Evolutionary conservation across 306 rosid genomes (phyloP).

Genomic region (Ammopiptanthus mongolicus): DNA sequence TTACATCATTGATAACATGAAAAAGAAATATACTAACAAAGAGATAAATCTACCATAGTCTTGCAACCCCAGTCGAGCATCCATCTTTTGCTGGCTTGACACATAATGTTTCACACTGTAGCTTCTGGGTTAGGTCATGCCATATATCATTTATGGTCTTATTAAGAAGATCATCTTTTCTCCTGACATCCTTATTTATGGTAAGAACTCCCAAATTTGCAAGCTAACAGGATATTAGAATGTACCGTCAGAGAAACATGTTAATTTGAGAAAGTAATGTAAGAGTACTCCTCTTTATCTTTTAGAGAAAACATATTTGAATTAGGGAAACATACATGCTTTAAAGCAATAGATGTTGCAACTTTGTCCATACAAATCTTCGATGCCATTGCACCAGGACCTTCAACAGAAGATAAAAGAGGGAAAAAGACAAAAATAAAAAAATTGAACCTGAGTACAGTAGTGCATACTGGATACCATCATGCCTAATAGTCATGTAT

Average conservation of each 20-base stretch:
- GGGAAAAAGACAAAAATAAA: neutral
- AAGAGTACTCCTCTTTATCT: conserved; percentile 7
- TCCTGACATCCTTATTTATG: conserved; percentile 61
- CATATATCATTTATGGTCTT: conserved; percentile 51
- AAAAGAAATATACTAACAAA: conserved; percentile 18
- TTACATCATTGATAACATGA: neutral
- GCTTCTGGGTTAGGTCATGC: conserved; percentile 66
- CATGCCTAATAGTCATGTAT: neutral
- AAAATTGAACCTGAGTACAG: neutral
- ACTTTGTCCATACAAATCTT: conserved; percentile 92
- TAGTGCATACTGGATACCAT: conserved; percentile 7
- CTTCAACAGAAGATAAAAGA: conserved; percentile 37
- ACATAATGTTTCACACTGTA: conserved; percentile 75
- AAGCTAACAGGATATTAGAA: conserved; percentile 45
- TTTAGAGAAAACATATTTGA: neutral
- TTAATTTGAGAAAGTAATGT: neutral
- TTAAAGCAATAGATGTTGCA: conserved; percentile 74
- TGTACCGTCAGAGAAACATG: conserved; percentile 14
- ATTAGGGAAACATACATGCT: conserved; percentile 50
- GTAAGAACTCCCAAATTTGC: conserved; percentile 76
- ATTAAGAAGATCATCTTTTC: conserved; percentile 46
- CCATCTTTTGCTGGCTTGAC: conserved; percentile 96
- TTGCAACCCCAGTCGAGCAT: conserved; percentile 96
- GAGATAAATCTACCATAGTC: conserved; percentile 62
- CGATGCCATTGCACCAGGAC: conserved; percentile 83